phyloP scores from a whole-genome alignment of 768 basidiomycete genomes.

The Hortiboletus campestris region DNA sequence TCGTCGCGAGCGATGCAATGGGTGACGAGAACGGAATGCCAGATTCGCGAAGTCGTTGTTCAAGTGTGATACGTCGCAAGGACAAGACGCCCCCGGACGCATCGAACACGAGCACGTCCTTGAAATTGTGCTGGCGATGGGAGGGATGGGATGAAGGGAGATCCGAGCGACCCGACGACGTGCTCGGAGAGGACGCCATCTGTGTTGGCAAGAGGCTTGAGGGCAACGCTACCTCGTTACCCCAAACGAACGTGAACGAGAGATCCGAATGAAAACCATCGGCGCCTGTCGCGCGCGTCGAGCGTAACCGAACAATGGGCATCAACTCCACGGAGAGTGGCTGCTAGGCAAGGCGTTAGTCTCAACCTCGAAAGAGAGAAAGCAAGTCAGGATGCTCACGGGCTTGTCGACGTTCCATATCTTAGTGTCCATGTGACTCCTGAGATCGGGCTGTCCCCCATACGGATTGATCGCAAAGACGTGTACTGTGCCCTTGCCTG shows the following conservation, averaged over 20 bases:
- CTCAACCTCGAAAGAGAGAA: neutral
- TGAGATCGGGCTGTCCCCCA: constrained; percentile 64
- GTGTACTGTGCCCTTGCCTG: constrained; percentile 62
- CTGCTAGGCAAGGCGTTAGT: constrained; percentile 35
- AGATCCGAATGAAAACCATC: constrained; percentile 40
- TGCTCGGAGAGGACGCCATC: constrained; percentile 24
- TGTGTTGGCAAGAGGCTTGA: constrained; percentile 37
- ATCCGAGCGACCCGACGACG: constrained; percentile 31
- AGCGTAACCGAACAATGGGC: constrained; percentile 57
- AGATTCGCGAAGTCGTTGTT: constrained; percentile 30
- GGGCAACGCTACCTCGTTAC: constrained; percentile 35
- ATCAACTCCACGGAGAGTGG: constrained; percentile 51
- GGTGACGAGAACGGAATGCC: constrained; percentile 26
- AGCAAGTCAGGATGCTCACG: constrained; percentile 31
- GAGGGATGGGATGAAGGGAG: constrained; percentile 29
- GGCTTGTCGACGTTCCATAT: constrained; percentile 53
- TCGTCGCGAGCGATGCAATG: constrained; percentile 43
- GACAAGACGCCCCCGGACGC: constrained; percentile 53
- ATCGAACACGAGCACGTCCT: constrained; percentile 71
- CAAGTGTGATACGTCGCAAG: constrained; percentile 52
- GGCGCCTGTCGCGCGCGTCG: constrained; percentile 27
- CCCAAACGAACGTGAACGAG: constrained; percentile 53
- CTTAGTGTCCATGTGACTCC: constrained; percentile 57
- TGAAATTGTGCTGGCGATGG: constrained; percentile 46
- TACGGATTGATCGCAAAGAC: constrained; percentile 76